phyloP scores from a whole-genome alignment of 306 rosid species.

The Vicia sativa region DNA sequence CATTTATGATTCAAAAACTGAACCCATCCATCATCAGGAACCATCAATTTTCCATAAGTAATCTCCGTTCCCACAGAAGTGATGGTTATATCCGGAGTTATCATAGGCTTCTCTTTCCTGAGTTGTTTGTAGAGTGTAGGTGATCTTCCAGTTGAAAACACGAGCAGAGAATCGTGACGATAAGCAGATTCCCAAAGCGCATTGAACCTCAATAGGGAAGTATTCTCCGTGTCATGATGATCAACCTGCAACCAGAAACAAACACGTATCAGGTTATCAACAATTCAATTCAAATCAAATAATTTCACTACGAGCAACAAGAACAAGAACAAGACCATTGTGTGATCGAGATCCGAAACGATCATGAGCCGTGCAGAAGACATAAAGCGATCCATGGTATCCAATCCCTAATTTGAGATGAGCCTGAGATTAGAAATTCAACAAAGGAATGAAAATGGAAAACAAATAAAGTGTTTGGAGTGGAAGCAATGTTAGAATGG shows the following conservation, averaged over 20 bases:
- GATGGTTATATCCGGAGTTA: slow-evolving; percentile 90
- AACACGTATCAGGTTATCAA: neutral
- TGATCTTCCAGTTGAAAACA: slow-evolving; percentile 95
- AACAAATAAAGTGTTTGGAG: no score
- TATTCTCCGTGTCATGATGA: slow-evolving; percentile 84
- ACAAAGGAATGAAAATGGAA: neutral
- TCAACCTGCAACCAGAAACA: slow-evolving; percentile 71
- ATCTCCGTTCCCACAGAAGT: slow-evolving; percentile 99
- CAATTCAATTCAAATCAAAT: slow-evolving; percentile 38
- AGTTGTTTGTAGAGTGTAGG: slow-evolving; percentile 81
- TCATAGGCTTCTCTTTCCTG: slow-evolving; percentile 94
- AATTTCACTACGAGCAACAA: neutral
- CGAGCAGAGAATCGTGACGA: slow-evolving; percentile 86
- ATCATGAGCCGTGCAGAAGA: slow-evolving; percentile 78
- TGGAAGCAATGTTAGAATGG: neutral
- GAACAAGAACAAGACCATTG: slow-evolving; percentile 58
- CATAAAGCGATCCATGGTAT: slow-evolving; percentile 68
- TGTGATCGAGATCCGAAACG: slow-evolving; percentile 98
- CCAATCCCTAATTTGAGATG: slow-evolving; percentile 34
- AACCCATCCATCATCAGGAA: slow-evolving; percentile 90
- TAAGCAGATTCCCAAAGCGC: slow-evolving; percentile 88
- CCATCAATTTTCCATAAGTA: slow-evolving; percentile 80
- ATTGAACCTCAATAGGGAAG: slow-evolving; percentile 80
- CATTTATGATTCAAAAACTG: slow-evolving; percentile 78
- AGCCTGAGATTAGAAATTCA: slow-evolving; percentile 34